phyloP scores from a whole-genome alignment of 2,329 filamentous ascomycete species.

The Sclerotinia minor region DNA sequence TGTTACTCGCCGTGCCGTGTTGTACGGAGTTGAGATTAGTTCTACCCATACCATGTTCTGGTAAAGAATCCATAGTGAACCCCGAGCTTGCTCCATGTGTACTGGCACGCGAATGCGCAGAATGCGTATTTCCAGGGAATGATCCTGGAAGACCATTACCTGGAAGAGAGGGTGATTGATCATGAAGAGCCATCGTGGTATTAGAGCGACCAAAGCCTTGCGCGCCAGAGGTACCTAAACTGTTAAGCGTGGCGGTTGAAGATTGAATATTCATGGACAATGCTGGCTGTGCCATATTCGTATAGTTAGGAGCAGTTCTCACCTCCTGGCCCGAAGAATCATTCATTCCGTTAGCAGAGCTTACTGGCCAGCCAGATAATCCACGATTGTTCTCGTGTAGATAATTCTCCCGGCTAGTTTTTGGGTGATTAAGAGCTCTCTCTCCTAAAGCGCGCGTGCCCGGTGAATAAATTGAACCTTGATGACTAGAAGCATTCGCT shows the following conservation, averaged over 20 bases:
- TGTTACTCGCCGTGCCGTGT: background rate
- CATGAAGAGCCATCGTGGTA: background rate
- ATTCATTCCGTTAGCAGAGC: background rate
- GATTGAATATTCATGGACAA: background rate
- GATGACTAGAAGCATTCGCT: background rate
- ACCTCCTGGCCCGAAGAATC: background rate
- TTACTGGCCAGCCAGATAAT: conserved; percentile 30
- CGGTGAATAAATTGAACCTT: conserved; percentile 22
- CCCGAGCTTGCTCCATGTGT: conserved; percentile 4
- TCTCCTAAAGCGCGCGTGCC: conserved; percentile 30
- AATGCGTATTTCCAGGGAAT: conserved; percentile 14
- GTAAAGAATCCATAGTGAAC: conserved; percentile 19
- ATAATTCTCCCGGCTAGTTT: conserved; percentile 26
- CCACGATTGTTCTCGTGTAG: conserved; percentile 37
- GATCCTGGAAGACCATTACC: background rate
- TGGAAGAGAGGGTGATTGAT: background rate
- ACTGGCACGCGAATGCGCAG: background rate
- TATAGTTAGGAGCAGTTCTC: background rate
- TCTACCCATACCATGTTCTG: background rate
- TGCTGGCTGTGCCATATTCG: background rate
- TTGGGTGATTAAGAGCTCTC: conserved; percentile 8
- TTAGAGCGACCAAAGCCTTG: conserved; percentile 22
- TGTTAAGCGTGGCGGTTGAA: background rate
- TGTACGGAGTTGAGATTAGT: conserved; percentile 10
- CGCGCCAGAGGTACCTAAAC: background rate